Evolutionary conservation across 208 protist species (phyloP).

Genomic region (Vickermania ingenoplastis): DNA sequence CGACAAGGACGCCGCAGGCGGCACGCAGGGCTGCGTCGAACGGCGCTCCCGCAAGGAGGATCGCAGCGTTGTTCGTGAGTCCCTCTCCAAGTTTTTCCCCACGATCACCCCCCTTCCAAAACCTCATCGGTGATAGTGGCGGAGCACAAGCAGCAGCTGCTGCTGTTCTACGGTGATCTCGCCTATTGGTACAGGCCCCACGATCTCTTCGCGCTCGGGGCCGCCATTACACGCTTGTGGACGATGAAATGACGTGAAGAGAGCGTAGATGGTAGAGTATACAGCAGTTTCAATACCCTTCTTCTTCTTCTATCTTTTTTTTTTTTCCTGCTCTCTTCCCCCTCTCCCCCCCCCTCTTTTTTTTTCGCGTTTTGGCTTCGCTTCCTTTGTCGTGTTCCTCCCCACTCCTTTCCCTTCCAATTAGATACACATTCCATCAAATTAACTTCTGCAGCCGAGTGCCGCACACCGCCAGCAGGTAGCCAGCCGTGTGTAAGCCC

Average conservation of each 20-base stretch:
- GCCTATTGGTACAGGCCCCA: constrained; percentile 11
- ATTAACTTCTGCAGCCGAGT: too few species aligned
- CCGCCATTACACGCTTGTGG: constrained; percentile 44
- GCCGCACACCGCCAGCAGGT: too few species aligned
- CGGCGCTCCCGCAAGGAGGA: too few species aligned
- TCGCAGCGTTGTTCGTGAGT: neutral
- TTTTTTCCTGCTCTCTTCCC: constrained; percentile 5
- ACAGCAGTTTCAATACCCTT: neutral
- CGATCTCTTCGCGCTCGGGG: constrained; percentile 37
- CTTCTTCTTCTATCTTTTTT: constrained; percentile 7
- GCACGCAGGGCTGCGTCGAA: too few species aligned
- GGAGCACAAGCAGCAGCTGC: constrained; percentile 31
- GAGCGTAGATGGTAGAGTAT: too few species aligned
- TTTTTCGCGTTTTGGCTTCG: too few species aligned
- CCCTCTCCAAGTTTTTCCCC: neutral
- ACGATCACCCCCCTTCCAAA: neutral
- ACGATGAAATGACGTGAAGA: constrained; percentile 7
- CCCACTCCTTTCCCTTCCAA: too few species aligned
- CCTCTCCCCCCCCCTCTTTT: constrained; percentile 8
- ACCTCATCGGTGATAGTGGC: constrained; percentile 15
- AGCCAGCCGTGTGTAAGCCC: too few species aligned
- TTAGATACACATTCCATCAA: too few species aligned
- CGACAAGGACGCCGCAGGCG: too few species aligned
- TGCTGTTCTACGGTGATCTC: constrained; percentile 29
- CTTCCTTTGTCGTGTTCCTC: too few species aligned